phyloP scores from a whole-genome alignment of 768 basidiomycete species.

The Daedalea quercina region DNA sequence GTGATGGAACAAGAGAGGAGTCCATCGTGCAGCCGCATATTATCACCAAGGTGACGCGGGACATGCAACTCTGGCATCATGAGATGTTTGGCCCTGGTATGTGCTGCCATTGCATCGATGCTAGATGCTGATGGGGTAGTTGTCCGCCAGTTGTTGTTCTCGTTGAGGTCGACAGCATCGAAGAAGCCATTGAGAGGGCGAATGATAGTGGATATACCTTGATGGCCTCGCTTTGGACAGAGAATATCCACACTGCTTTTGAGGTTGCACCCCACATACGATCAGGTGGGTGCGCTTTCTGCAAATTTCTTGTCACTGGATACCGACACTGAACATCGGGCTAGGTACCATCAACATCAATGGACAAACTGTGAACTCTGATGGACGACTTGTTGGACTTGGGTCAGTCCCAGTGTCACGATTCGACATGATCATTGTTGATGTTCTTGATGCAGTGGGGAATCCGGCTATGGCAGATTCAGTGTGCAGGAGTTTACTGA shows the following conservation, averaged over 20 bases:
- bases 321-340: neutral
- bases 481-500: no score
- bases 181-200: slow-evolving; percentile 50
- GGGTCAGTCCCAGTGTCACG: no score
- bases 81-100: slow-evolving; percentile 65
- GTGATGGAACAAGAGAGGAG: slow-evolving; percentile 33
- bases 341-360: neutral
- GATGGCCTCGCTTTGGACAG: slow-evolving; percentile 45
- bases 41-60: slow-evolving; percentile 38
- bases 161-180: slow-evolving; percentile 37
- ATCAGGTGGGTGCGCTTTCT: slow-evolving; percentile 27
- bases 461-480: no score
- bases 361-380: neutral
- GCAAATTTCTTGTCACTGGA: neutral
- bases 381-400: neutral
- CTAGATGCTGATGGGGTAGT: no score
- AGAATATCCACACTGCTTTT: slow-evolving; percentile 35
- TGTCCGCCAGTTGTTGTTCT: slow-evolving; percentile 41
- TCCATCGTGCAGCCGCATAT: slow-evolving; percentile 48
- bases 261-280: slow-evolving; percentile 41
- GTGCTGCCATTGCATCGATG: neutral
- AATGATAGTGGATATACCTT: slow-evolving; percentile 50
- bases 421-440: no score
- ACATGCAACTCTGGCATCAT: slow-evolving; percentile 45
- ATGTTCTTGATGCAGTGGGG: no score